A percentile compares a stretch with the other conserved stretches of the same genome.
These are phyloP conservation scores for Botryotinia narcissicola DNA, from an alignment of 2,329 filamentous ascomycete genomes.

Conservation along the genomic window DNA sequence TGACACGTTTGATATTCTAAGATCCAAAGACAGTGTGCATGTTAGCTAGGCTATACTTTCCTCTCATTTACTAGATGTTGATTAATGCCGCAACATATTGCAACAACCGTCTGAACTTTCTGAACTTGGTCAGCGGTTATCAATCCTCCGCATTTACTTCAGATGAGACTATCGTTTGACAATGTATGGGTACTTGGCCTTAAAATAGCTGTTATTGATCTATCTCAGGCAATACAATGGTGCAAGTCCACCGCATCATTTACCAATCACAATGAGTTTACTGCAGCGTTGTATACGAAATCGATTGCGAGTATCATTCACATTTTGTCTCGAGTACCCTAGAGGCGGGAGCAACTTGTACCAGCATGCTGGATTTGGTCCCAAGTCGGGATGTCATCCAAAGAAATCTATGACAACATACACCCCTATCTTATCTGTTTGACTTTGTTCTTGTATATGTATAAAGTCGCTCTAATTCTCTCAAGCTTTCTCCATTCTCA, in stretches of 20 bases:
- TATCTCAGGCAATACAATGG: neutral
- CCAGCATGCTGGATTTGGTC: neutral
- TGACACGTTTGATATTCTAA: neutral
- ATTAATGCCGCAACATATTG: neutral
- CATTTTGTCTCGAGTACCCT: neutral
- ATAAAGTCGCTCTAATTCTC: slow-evolving; percentile 7
- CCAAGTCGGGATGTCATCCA: neutral
- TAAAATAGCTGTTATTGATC: neutral
- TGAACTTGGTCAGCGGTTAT: neutral
- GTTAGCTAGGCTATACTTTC: slow-evolving; percentile 1
- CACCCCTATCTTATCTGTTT: neutral
- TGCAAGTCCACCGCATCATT: neutral
- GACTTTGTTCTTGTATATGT: neutral
- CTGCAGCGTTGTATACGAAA: neutral
- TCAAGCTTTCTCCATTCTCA: slow-evolving; percentile 11
- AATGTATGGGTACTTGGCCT: neutral
- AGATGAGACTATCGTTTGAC: neutral
- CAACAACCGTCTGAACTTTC: neutral
- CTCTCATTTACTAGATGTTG: neutral
- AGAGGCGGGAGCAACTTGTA: neutral
- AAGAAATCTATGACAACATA: neutral
- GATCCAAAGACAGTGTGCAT: no score
- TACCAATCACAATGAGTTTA: neutral
- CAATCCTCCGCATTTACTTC: neutral
- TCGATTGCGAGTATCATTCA: neutral